Evolutionary conservation across 148 eudicot species (phyloP).

Genomic region (Rhododendron kiyosumense): DNA sequence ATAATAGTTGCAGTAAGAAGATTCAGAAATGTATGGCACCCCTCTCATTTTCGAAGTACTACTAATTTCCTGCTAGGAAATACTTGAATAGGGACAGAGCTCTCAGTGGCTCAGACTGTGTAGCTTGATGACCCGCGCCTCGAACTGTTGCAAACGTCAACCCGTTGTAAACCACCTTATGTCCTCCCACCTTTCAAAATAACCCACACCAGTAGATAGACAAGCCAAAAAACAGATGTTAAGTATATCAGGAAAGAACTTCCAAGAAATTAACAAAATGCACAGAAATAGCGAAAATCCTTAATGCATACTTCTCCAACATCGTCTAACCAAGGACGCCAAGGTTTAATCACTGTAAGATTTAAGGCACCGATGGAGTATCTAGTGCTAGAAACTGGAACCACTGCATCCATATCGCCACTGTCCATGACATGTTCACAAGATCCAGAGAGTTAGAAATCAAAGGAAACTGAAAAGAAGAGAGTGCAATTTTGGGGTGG

Average conservation of each 20-base stretch:
- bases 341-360: slow-evolving; percentile 21
- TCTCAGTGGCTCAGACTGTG: not conserved
- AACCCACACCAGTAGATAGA: not conserved
- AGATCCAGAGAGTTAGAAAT: not conserved
- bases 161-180: slow-evolving; percentile 7
- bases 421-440: slow-evolving; percentile 15
- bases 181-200: slow-evolving; percentile 14
- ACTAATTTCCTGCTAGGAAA: slow-evolving; percentile 4
- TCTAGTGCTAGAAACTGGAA: slow-evolving; percentile 26
- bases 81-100: not conserved
- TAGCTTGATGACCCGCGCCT: slow-evolving; percentile 10
- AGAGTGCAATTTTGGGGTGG: not conserved
- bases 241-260: not conserved
- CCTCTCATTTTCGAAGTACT: not conserved
- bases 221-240: not conserved
- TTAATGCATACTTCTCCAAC: slow-evolving; percentile 12
- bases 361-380: slow-evolving; percentile 22
- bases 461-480: not conserved
- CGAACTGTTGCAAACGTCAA: not conserved
- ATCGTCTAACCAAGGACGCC: slow-evolving; percentile 21
- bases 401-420: slow-evolving; percentile 27
- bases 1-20: not conserved
- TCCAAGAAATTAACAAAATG: not conserved
- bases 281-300: not conserved
- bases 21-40: not conserved